These are phyloP conservation scores for Stellera chamaejasme DNA, from an alignment of 345 rosid species.

Conservation along the genomic window DNA sequence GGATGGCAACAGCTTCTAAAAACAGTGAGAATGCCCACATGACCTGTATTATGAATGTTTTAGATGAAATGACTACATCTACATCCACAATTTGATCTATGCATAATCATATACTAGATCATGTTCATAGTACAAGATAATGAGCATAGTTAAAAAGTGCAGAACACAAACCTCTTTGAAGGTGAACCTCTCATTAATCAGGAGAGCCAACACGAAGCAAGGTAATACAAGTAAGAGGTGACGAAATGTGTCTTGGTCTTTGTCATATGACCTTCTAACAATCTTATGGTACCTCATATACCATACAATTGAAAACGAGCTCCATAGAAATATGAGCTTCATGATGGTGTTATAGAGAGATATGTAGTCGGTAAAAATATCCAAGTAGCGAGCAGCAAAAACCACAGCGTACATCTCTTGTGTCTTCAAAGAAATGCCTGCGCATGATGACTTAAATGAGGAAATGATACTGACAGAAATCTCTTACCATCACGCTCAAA, in stretches of 20 bases:
- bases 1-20: slow-evolving; percentile 79
- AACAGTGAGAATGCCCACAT: slow-evolving; percentile 72
- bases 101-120: background rate
- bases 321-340: slow-evolving; percentile 80
- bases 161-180: slow-evolving; percentile 48
- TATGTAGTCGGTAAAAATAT: slow-evolving; percentile 58
- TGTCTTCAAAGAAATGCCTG: slow-evolving; percentile 86
- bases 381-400: slow-evolving; percentile 68
- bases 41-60: slow-evolving; percentile 25
- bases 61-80: background rate
- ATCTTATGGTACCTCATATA: slow-evolving; percentile 66
- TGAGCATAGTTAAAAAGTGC: background rate
- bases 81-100: background rate
- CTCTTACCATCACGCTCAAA: too few relatives aligned
- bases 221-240: slow-evolving; percentile 56
- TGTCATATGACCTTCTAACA: slow-evolving; percentile 68
- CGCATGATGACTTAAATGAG: background rate
- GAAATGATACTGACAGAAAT: background rate
- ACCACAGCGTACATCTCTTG: slow-evolving; percentile 77
- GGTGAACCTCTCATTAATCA: slow-evolving; percentile 58
- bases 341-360: slow-evolving; percentile 65
- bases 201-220: slow-evolving; percentile 57
- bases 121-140: background rate
- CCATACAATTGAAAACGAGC: slow-evolving; percentile 81
- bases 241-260: slow-evolving; percentile 65